Conservation (phyloP, 208 protist genomes). For the Balamuthia mandrillaris region DNA sequence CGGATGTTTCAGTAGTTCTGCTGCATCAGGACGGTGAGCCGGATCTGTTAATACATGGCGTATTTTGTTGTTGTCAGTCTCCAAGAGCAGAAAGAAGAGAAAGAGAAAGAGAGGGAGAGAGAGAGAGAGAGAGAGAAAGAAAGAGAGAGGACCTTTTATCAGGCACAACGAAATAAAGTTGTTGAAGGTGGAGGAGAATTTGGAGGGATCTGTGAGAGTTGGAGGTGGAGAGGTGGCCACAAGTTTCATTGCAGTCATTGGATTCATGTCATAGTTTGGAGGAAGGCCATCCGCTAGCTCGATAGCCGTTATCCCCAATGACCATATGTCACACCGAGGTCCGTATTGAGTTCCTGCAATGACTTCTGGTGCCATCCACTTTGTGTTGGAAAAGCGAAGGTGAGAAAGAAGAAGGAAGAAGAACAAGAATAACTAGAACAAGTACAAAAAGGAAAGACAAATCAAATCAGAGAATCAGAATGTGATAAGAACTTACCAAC, state of each 20-base stretch:
- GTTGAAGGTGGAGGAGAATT: slow-evolving; percentile 61
- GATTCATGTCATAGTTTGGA: slow-evolving; percentile 69
- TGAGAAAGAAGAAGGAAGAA: background rate
- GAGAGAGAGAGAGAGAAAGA: background rate
- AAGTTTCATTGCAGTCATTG: slow-evolving; percentile 72
- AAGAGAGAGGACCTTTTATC: background rate
- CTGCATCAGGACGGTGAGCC: background rate
- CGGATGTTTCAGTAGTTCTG: background rate
- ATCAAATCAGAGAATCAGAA: background rate
- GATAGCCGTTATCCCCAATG: slow-evolving; percentile 74
- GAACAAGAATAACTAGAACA: background rate
- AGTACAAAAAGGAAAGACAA: background rate
- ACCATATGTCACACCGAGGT: slow-evolving; percentile 74
- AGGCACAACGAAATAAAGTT: slow-evolving; percentile 68
- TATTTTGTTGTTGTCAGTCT: background rate
- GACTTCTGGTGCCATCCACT: slow-evolving; percentile 57
- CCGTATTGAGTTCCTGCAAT: slow-evolving; percentile 52
- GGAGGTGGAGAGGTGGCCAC: slow-evolving; percentile 69
- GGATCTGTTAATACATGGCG: background rate
- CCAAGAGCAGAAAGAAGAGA: background rate
- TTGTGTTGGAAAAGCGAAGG: background rate
- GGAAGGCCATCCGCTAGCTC: slow-evolving; percentile 66
- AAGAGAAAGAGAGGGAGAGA: background rate
- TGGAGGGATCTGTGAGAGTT: slow-evolving; percentile 45
- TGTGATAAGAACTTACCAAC: slow-evolving; percentile 38